Conservation (phyloP, 345 rosid species). For the Capsella bursapastoris region DNA sequence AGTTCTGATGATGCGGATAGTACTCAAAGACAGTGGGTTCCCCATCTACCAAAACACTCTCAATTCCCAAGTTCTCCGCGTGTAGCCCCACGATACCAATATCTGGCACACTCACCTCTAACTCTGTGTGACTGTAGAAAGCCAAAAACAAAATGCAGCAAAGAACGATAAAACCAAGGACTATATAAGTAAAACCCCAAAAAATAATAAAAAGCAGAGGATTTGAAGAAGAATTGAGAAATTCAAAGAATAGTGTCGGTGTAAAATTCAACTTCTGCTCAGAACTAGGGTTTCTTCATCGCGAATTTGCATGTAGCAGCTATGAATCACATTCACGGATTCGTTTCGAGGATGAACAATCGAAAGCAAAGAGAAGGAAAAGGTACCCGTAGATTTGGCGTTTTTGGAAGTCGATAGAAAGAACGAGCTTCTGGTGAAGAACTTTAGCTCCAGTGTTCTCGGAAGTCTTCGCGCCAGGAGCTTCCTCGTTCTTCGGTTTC, state of each 20-base stretch:
- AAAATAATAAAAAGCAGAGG: slow-evolving; percentile 9
- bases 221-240: not conserved
- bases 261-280: not conserved
- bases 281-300: slow-evolving; percentile 28
- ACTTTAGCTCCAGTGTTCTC: slow-evolving; percentile 78
- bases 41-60: slow-evolving; percentile 88
- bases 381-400: slow-evolving; percentile 88
- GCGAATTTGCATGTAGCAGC: slow-evolving; percentile 20
- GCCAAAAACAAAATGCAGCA: not conserved
- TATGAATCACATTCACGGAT: not conserved
- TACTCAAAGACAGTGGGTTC: slow-evolving; percentile 89
- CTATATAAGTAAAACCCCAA: not conserved
- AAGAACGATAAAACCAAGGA: not conserved
- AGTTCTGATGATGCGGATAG: slow-evolving; percentile 70
- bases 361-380: slow-evolving; percentile 25
- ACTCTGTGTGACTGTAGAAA: slow-evolving; percentile 72
- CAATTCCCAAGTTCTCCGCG: slow-evolving; percentile 92
- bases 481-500: slow-evolving; percentile 74
- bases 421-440: slow-evolving; percentile 95
- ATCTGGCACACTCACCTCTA: slow-evolving; percentile 92
- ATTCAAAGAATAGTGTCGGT: not conserved
- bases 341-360: not conserved
- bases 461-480: slow-evolving; percentile 65
- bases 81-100: slow-evolving; percentile 88
- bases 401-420: slow-evolving; percentile 70